A percentile compares a stretch with the other conserved stretches of the same genome.
Conservation (phyloP, 345 rosid species). For the Euphorbia pulcherrima region DNA sequence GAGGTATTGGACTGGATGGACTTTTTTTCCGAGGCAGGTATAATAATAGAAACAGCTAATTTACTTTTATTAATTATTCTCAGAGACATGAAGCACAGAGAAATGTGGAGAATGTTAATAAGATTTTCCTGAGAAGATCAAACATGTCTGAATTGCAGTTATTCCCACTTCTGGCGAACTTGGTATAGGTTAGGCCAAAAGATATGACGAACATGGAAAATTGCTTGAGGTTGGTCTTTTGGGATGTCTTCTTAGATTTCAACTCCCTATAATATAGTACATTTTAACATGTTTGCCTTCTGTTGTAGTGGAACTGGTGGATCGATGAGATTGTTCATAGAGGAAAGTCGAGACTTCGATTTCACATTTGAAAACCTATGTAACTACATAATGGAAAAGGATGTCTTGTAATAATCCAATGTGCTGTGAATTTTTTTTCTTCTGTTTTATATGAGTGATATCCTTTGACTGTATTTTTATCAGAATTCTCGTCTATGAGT, state of each 20-base stretch:
- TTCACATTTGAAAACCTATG: not conserved
- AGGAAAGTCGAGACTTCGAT: not conserved
- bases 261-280: not conserved
- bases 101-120: constrained; percentile 14
- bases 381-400: not conserved
- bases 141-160: not conserved
- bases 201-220: not conserved
- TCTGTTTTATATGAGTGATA: not conserved
- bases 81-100: constrained; percentile 17
- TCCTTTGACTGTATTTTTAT: too few species aligned
- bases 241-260: too few species aligned
- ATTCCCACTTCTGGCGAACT: constrained; percentile 2
- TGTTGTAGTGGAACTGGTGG: constrained; percentile 22
- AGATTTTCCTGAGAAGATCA: constrained; percentile 15
- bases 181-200: not conserved
- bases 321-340: not conserved
- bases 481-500: constrained; percentile 18
- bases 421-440: too few species aligned
- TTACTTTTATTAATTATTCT: not conserved
- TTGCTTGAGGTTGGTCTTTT: constrained; percentile 1
- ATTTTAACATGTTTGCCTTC: not conserved
- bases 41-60: not conserved
- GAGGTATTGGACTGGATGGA: not conserved
- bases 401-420: not conserved
- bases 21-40: too few species aligned